Evolutionary conservation across 2,329 filamentous ascomycete genomes (phyloP), one percentile per base, ranked within the genome.

Genomic region (Cryphonectria parasitica): DNA sequence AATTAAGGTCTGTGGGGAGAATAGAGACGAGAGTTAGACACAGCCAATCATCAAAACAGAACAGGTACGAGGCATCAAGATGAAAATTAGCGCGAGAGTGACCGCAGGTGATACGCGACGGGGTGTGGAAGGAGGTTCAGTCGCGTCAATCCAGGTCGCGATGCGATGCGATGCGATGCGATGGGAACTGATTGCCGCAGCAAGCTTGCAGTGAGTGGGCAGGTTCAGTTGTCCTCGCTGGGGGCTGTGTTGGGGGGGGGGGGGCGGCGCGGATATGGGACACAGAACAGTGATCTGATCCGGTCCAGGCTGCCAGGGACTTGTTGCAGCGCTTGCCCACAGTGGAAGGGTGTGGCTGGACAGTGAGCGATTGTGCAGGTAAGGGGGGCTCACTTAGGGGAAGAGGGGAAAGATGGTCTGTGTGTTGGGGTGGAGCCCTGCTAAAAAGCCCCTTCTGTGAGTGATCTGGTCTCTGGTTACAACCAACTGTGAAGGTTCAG

Each of bases 101-200:
- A 80, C 79, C 76, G 81, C 80, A 77, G 85, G 83, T 83, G 79
- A 81, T 82, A 85, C 82, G 82, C 79, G 78, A 76, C 77, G 76
- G 77, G 78, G 76, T 78, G 80, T 82, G 80, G 81, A 54, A 62
- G 31, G 45, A 60, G 65, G 45, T 54, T 54, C 56, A 62, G 82
- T 83, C 82, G 81, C 81, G 82, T 83, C 78, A 77, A 76, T 66
- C 66, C 67, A 64, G 65, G 60, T 34, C 61, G 70, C 66, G 69
- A 70, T 69, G 65, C 71, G 68, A 63, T 78, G 78, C 76, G 76
- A 76, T 76, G 77, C 74, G 78, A 78, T 75, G 75, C 76, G 79
- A 77, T 66, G 70, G 49, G 63, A 62, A 62, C 43, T 56, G 66
- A 68, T 58, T 58, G 65, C 34, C 49, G 49, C 52, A 58, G 45